A percentile compares a stretch with the other conserved stretches of the same genome.
Conservation (phyloP, 495 filamentous ascomycete genomes). For the Penicillium parvum region DNA sequence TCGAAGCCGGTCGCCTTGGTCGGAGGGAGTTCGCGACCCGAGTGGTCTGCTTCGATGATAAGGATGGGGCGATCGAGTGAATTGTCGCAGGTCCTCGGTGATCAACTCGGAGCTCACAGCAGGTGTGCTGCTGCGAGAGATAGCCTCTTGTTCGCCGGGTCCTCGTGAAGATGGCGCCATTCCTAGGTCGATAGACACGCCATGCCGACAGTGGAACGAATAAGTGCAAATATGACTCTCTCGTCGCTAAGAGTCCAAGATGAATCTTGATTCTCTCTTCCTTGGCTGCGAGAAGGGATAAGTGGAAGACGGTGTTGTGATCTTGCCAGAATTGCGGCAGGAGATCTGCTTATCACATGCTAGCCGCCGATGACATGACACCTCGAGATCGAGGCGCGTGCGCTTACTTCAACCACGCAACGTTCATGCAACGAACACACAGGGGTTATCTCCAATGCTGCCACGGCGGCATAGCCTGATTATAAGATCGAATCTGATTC, state of each 20-base stretch:
- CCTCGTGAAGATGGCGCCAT: conserved; percentile 41
- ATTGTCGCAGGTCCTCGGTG: conserved; percentile 40
- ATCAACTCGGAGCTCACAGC: conserved; percentile 18
- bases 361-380: not conserved
- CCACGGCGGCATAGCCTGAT: no score
- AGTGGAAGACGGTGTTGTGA: conserved; percentile 22
- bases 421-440: no score
- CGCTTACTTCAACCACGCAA: no score
- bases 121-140: conserved; percentile 21
- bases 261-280: no score
- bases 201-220: conserved; percentile 26
- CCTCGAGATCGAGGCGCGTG: no score
- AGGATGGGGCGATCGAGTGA: conserved; percentile 73
- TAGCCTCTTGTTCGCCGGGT: conserved; percentile 33
- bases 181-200: conserved; percentile 28
- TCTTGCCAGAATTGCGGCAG: conserved; percentile 26
- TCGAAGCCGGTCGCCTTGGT: conserved; percentile 23
- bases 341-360: conserved; percentile 33
- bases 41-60: conserved; percentile 52
- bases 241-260: no score
- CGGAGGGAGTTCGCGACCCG: conserved; percentile 22
- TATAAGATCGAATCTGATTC: no score
- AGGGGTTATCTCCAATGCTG: no score
- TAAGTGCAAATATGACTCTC: not conserved
- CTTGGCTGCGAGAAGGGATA: no score